Evolutionary conservation across 1,139 yeast genomes (phyloP).

Genomic region (Nakaseomyces bracarensis): DNA sequence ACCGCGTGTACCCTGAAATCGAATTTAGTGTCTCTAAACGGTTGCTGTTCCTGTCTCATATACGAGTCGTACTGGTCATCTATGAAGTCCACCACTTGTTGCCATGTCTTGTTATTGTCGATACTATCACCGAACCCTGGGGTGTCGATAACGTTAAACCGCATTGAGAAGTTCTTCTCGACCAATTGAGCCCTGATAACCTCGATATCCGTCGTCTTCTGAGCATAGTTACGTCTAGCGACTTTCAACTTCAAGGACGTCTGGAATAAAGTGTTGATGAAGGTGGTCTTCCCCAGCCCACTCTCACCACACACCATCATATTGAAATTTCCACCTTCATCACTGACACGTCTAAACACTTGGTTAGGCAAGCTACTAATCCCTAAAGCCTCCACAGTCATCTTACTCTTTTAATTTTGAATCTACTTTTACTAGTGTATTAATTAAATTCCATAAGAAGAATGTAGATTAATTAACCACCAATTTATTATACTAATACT

Average conservation of each 20-base stretch:
- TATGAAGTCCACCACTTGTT: slow-evolving; percentile 82
- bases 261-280: slow-evolving; percentile 84
- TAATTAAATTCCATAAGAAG: too few species aligned
- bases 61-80: slow-evolving; percentile 95
- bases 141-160: slow-evolving; percentile 86
- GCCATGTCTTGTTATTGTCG: slow-evolving; percentile 89
- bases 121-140: slow-evolving; percentile 98
- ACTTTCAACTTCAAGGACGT: slow-evolving; percentile 35
- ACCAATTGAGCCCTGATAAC: slow-evolving; percentile 85
- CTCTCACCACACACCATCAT: slow-evolving; percentile 95
- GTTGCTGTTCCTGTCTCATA: slow-evolving; percentile 97
- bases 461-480: too few species aligned
- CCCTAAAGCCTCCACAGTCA: slow-evolving; percentile 41
- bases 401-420: not conserved
- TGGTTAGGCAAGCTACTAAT: slow-evolving; percentile 89
- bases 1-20: slow-evolving; percentile 95
- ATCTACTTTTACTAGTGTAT: too few species aligned
- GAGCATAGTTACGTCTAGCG: slow-evolving; percentile 43
- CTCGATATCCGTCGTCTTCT: slow-evolving; percentile 86
- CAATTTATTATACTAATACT: too few species aligned
- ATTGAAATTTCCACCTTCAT: slow-evolving; percentile 83
- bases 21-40: slow-evolving; percentile 55
- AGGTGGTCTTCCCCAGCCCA: slow-evolving; percentile 91
- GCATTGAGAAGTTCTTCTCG: slow-evolving; percentile 80
- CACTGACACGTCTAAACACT: slow-evolving; percentile 84